Conservation (phyloP, 208 protist genomes). For the Crithidia bombi region DNA sequence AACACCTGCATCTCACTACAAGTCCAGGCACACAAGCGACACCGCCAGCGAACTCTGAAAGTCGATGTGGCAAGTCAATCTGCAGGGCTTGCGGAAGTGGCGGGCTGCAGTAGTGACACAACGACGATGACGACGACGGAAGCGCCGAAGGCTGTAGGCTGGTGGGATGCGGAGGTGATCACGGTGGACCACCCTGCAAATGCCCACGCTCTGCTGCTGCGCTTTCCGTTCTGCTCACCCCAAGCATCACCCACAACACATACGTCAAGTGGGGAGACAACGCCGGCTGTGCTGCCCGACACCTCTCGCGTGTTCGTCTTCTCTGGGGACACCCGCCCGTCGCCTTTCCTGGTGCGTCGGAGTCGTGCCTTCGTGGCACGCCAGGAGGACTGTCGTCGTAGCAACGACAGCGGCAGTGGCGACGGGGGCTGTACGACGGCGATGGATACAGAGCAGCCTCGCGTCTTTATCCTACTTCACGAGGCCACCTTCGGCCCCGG, state of each 20-base stretch:
- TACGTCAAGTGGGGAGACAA: too few relatives aligned
- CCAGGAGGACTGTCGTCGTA: too few relatives aligned
- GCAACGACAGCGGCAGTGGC: too few relatives aligned
- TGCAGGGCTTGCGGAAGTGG: not conserved
- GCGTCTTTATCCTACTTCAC: constrained; percentile 87
- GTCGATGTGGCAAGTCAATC: not conserved
- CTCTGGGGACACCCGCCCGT: constrained; percentile 92
- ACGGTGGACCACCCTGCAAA: constrained; percentile 87
- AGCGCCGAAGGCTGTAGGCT: not conserved
- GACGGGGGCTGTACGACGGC: too few relatives aligned
- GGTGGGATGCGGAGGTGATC: constrained; percentile 78
- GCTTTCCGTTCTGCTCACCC: constrained; percentile 58
- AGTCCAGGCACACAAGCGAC: not conserved
- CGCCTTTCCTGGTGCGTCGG: constrained; percentile 63
- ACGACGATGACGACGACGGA: not conserved
- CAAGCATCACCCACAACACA: too few relatives aligned
- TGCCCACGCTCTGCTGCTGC: constrained; percentile 82
- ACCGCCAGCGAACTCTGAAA: not conserved
- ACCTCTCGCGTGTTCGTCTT: constrained; percentile 80
- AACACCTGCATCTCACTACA: constrained; percentile 22
- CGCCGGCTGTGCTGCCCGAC: constrained; percentile 15
- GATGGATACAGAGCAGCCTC: too few relatives aligned
- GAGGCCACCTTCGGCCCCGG: constrained; percentile 94
- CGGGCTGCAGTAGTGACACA: not conserved
- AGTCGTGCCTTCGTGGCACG: constrained; percentile 66